Evolutionary conservation across 208 protist genomes (phyloP), one percentile per base, ranked within the genome.

Genomic region (Hexamita inflata): DNA sequence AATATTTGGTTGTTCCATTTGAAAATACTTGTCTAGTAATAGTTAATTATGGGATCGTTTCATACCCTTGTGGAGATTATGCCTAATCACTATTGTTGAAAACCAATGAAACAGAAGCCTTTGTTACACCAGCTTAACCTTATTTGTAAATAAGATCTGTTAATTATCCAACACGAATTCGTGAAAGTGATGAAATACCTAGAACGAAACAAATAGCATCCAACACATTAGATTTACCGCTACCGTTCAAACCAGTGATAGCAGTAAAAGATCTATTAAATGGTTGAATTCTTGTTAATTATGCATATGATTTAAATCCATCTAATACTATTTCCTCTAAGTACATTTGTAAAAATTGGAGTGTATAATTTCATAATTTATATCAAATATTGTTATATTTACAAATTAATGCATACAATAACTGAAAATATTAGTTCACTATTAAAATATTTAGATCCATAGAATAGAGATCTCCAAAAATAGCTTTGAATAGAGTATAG

Each of bases 171-270:
- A 93, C 94, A 57, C 95, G 90, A 24, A 86, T 82, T 68, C 95
- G 87, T 53, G 88, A 90, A n/a, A 99, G 80, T 75, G 98, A 96
- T 0, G 92, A 92, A 73, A 99, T 98, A 75, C 96, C 97, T 57
- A 99, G 89, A 53, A 99, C 96, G 81, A 99, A 99, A 82, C 96
- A 99, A 79, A 99, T 99, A 30, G 94, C 87, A 82, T 99, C 97
- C 41, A 99, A 91, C 68, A 98, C 95, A 86, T 99, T 99, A 28
- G 91, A 96, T 85, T 99, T 99, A 1, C 97, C 97, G 76, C 88
- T 94, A 58, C 96, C 95, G 81, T 99, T 99, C 26, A 97, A 82
- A 24, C 95, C 95, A 0, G 96, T 99, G 66, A 99, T 99, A 39
- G 96, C 96, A 84, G 98, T 99, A 82, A 99, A 99, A 70, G 92